Evolutionary conservation across 1,139 yeast species (phyloP).

Genomic region (Trichomonascaceae sp.): DNA sequence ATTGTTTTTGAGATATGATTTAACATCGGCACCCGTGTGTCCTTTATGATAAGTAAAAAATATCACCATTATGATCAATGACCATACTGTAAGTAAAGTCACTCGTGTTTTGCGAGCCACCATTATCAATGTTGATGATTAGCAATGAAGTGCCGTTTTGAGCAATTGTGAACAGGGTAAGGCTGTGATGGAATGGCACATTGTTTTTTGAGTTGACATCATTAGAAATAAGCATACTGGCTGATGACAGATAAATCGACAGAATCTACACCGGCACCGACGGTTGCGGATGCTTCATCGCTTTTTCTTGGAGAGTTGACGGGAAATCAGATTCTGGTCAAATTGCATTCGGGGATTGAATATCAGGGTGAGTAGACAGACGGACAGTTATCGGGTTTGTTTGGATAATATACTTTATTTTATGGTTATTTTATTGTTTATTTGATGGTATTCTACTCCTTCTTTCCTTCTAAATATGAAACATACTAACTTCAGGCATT

Average conservation of each 20-base stretch:
- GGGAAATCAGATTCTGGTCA: conserved; percentile 75
- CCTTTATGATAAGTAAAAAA: conserved; percentile 24
- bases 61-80: conserved; percentile 22
- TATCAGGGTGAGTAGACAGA: conserved; percentile 52
- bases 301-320: conserved; percentile 71
- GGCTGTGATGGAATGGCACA: neutral
- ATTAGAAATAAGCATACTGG: neutral
- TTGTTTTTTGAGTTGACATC: neutral
- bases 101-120: conserved; percentile 25
- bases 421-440: neutral
- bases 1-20: conserved; percentile 11
- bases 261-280: neutral
- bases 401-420: neutral
- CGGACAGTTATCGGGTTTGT: neutral
- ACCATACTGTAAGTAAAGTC: conserved; percentile 25
- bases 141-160: neutral
- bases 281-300: conserved; percentile 44
- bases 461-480: too few relatives aligned
- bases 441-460: neutral
- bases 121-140: neutral
- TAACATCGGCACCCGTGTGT: conserved; percentile 12
- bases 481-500: conserved; percentile 38
- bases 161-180: neutral
- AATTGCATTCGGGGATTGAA: conserved; percentile 79
- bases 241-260: neutral